Evolutionary conservation across 2,329 filamentous ascomycete species (phyloP).

Genomic region (Macrophomina pseudophaseolina): DNA sequence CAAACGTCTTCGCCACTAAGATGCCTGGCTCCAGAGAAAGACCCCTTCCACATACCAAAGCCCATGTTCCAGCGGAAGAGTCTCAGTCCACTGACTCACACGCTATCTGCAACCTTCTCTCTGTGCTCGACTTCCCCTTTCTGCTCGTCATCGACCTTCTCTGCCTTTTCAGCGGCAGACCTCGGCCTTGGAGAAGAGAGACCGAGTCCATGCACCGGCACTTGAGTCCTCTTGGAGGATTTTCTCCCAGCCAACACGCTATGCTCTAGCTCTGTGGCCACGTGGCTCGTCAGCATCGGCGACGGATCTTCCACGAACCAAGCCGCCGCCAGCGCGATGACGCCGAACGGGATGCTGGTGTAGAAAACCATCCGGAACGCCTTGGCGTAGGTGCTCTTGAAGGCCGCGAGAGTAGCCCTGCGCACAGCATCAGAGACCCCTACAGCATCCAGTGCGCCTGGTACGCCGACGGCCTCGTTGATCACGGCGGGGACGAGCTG

Average conservation of each 20-base stretch:
- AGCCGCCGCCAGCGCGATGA: conserved; percentile 31
- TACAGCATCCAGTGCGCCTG: conserved; percentile 27
- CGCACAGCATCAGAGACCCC: conserved; percentile 29
- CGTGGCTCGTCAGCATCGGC: conserved; percentile 39
- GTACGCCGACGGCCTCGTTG: conserved; percentile 38
- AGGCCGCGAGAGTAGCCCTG: conserved; percentile 31
- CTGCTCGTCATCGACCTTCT: background rate
- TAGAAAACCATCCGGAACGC: conserved; percentile 36
- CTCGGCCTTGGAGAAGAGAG: background rate
- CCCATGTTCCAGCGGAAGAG: too few species aligned
- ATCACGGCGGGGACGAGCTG: conserved; percentile 38
- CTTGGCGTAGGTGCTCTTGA: conserved; percentile 39
- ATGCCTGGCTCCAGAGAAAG: too few species aligned
- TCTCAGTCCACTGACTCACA: background rate
- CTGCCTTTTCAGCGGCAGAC: background rate
- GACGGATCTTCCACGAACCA: conserved; percentile 36
- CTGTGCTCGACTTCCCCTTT: background rate
- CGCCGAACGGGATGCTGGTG: conserved; percentile 35
- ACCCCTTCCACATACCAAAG: too few species aligned
- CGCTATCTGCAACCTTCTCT: background rate
- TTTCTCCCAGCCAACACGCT: conserved; percentile 27
- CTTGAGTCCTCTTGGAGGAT: background rate
- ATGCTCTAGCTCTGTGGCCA: conserved; percentile 38
- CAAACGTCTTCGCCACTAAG: too few species aligned
- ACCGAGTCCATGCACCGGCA: too few species aligned